Percentiles rank a stretch among this genome's conserved stretches.
phyloP scores from a whole-genome alignment of 1,139 yeast species.

The Groenewaldozyma sp. region DNA sequence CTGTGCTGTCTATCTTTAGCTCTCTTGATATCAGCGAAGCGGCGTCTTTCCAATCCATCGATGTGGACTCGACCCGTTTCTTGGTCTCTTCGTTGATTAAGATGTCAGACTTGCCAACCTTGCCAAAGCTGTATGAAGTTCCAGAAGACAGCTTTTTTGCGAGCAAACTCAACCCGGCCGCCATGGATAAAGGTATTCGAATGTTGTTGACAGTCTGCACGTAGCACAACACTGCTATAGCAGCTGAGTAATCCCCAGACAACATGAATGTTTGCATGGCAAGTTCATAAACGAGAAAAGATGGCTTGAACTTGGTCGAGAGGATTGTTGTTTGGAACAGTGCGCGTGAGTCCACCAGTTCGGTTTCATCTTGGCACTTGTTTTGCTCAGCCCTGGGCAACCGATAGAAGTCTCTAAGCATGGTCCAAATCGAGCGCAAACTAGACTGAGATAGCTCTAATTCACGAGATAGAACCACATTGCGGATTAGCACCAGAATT shows the following conservation, averaged over 20 bases:
- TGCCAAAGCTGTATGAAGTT: conserved; percentile 10
- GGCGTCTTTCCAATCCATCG: conserved; percentile 11
- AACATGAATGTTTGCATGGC: conserved; percentile 20
- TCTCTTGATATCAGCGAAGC: too few species aligned
- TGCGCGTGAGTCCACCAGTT: not conserved
- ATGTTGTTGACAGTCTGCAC: conserved; percentile 17
- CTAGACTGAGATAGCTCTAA: conserved; percentile 12
- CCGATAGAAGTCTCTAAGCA: conserved; percentile 19
- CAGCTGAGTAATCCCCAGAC: conserved; percentile 15
- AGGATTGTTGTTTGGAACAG: conserved; percentile 16
- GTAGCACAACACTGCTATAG: conserved; percentile 17
- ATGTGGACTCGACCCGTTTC: not conserved
- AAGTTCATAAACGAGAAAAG: conserved; percentile 18
- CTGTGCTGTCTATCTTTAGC: too few species aligned
- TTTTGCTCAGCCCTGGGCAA: conserved; percentile 1
- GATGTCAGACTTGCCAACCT: conserved; percentile 11
- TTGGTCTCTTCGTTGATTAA: conserved; percentile 7
- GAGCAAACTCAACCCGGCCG: conserved; percentile 15
- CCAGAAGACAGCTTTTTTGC: conserved; percentile 11
- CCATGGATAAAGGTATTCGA: conserved; percentile 14
- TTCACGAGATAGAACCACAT: conserved; percentile 7
- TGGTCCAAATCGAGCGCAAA: conserved; percentile 19
- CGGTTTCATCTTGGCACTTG: too few species aligned
- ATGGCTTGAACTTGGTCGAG: conserved; percentile 14
- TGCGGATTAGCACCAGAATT: conserved; percentile 12